Conservation (phyloP, 768 basidiomycete genomes). For the Terana coerulea region DNA sequence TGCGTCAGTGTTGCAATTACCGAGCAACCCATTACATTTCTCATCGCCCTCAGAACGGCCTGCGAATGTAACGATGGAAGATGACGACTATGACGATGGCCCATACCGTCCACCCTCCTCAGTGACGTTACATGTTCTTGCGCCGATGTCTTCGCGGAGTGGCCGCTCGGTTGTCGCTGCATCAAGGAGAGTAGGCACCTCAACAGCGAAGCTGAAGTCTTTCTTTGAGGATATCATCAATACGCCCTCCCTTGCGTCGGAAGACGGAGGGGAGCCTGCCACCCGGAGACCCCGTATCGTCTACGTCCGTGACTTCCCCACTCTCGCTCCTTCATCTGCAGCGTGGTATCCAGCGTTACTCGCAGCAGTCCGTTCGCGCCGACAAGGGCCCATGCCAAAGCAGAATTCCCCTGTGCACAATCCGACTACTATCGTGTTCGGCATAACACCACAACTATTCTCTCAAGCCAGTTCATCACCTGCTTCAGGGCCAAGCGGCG, state of each 20-base stretch:
- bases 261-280: constrained; percentile 19
- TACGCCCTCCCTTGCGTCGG: constrained; percentile 33
- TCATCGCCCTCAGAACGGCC: constrained; percentile 26
- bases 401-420: constrained; percentile 56
- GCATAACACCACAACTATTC: constrained; percentile 73
- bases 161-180: constrained; percentile 8
- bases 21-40: constrained; percentile 76
- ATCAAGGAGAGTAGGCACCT: constrained; percentile 25
- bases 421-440: constrained; percentile 83
- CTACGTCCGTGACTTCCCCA: constrained; percentile 80
- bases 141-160: constrained; percentile 22
- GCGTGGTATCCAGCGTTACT: constrained; percentile 82
- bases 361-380: constrained; percentile 70
- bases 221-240: constrained; percentile 83
- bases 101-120: constrained; percentile 38
- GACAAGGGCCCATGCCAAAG: constrained; percentile 59
- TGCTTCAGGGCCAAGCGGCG: constrained; percentile 4
- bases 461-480: constrained; percentile 20
- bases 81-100: constrained; percentile 42
- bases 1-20: constrained; percentile 62
- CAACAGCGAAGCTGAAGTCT: constrained; percentile 46
- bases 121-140: constrained; percentile 45
- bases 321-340: constrained; percentile 65
- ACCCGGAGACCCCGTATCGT: constrained; percentile 62
- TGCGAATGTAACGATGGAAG: constrained; percentile 34